Percentiles rank a stretch among this genome's conserved stretches.
Evolutionary conservation across 257 asterid genomes (phyloP).

Genomic region (Ajuga chamaepitys): DNA sequence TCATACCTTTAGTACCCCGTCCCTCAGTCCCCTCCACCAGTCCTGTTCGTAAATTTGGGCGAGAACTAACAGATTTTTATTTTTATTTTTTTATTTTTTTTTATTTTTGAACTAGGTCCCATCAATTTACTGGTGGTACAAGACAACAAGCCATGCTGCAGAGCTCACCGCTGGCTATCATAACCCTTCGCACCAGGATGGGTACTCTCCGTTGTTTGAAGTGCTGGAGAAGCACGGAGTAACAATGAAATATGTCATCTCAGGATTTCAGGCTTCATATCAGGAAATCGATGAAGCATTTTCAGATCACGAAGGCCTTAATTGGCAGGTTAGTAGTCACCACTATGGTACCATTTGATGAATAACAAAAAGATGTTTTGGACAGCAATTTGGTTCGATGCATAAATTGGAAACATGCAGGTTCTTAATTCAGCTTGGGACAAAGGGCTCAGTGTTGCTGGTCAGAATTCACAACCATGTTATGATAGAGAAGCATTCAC

Average conservation of each 20-base stretch:
- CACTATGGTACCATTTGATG: neutral
- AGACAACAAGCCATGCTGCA: slow-evolving; percentile 67
- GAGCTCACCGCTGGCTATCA: slow-evolving; percentile 73
- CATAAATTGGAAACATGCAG: slow-evolving; percentile 21
- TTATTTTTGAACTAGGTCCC: too few species aligned
- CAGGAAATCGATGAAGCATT: slow-evolving; percentile 41
- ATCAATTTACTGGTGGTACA: slow-evolving; percentile 69
- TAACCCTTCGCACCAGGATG: slow-evolving; percentile 57
- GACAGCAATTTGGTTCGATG: neutral
- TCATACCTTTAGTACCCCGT: neutral
- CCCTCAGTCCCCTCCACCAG: too few species aligned
- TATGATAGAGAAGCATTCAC: slow-evolving; percentile 47
- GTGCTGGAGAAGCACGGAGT: slow-evolving; percentile 47
- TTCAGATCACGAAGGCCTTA: slow-evolving; percentile 54
- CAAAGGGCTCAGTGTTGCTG: slow-evolving; percentile 45
- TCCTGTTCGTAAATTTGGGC: neutral
- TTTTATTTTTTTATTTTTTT: too few species aligned
- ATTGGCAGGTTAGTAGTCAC: slow-evolving; percentile 57
- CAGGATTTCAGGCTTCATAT: slow-evolving; percentile 34
- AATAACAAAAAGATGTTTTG: neutral
- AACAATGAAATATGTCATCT: slow-evolving; percentile 34
- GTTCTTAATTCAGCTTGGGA: slow-evolving; percentile 66
- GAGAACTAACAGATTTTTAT: slow-evolving; percentile 9
- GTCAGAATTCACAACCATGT: slow-evolving; percentile 46
- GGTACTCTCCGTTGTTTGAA: slow-evolving; percentile 47